A percentile compares a stretch with the other conserved stretches of the same genome.
Conservation (phyloP, 2,329 filamentous ascomycete species). For the Talaromyces piceae region DNA sequence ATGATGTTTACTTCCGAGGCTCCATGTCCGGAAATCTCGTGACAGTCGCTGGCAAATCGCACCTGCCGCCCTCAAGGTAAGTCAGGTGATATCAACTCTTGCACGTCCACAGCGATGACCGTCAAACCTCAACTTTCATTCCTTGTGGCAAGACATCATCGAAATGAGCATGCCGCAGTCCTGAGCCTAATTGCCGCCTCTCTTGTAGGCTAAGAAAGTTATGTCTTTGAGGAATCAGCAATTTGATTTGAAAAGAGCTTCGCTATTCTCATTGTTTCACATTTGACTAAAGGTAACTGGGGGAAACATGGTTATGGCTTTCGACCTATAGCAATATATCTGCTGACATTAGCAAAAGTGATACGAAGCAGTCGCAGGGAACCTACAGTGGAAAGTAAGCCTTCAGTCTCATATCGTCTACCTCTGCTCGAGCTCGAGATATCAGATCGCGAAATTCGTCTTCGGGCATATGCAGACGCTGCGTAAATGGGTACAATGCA, state of each 20-base stretch:
- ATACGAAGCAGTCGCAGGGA: not conserved
- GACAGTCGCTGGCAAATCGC: conserved; percentile 1
- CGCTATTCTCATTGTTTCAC: not conserved
- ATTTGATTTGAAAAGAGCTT: not conserved
- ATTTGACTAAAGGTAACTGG: not conserved
- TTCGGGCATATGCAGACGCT: conserved; percentile 34
- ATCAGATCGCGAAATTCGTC: conserved; percentile 32
- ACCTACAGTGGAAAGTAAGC: conserved; percentile 41
- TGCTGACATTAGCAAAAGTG: conserved; percentile 19
- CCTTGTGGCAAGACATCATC: not conserved
- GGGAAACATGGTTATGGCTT: no score
- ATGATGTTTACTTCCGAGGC: no score
- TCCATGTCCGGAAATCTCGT: not conserved
- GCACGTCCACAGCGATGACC: not conserved
- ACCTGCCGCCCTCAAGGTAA: not conserved
- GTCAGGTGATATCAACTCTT: conserved; percentile 5
- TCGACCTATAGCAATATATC: conserved; percentile 38
- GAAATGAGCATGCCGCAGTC: not conserved
- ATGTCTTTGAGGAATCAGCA: not conserved
- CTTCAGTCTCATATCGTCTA: conserved; percentile 29
- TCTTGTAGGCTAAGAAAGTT: not conserved
- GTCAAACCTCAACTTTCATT: not conserved
- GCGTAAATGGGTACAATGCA: conserved; percentile 39
- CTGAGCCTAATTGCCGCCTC: not conserved
- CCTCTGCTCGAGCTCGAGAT: conserved; percentile 31